These are phyloP conservation scores for Alternaria brassicicola DNA, from an alignment of 2,329 filamentous ascomycete genomes.

Conservation along the genomic window DNA sequence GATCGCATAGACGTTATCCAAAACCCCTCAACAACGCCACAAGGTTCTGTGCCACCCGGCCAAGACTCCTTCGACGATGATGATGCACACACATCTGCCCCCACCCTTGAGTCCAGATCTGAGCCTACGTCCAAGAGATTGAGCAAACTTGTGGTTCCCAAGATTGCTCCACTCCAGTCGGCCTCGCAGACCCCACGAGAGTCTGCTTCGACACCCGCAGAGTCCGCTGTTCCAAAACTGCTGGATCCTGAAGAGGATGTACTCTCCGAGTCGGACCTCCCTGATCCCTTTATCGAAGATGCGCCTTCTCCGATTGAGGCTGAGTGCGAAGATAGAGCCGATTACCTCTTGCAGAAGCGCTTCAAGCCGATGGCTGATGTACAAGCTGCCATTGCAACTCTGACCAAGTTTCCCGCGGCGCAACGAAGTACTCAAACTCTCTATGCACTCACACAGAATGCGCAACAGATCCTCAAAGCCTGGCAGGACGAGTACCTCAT, in stretches of 20 bases:
- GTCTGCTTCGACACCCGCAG: conserved; percentile 32
- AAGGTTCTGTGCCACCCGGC: conserved; percentile 28
- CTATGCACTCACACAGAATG: conserved; percentile 62
- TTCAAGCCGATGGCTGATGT: conserved; percentile 53
- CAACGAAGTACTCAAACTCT: conserved; percentile 59
- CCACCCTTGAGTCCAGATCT: conserved; percentile 11
- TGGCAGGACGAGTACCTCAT: conserved; percentile 66
- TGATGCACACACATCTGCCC: conserved; percentile 11
- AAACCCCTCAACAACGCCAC: conserved; percentile 18
- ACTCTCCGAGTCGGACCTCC: conserved; percentile 47
- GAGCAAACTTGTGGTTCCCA: conserved; percentile 23
- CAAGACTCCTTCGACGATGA: conserved; percentile 17
- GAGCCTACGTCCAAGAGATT: conserved; percentile 14
- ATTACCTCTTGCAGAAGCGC: conserved; percentile 49
- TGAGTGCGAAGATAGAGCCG: conserved; percentile 50
- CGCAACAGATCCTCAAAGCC: conserved; percentile 57
- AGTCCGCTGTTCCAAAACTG: conserved; percentile 27
- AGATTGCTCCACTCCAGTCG: conserved; percentile 28
- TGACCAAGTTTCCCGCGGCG: conserved; percentile 52
- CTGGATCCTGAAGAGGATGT: conserved; percentile 44
- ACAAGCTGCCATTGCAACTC: conserved; percentile 50
- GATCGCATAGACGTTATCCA: conserved; percentile 20
- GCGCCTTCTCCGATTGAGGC: conserved; percentile 34
- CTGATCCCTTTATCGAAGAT: conserved; percentile 43
- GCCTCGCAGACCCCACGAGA: conserved; percentile 37